Base-by-base conservation (phyloP, 805 yeast species). In the Citeromyces nyonsensis region DNA sequence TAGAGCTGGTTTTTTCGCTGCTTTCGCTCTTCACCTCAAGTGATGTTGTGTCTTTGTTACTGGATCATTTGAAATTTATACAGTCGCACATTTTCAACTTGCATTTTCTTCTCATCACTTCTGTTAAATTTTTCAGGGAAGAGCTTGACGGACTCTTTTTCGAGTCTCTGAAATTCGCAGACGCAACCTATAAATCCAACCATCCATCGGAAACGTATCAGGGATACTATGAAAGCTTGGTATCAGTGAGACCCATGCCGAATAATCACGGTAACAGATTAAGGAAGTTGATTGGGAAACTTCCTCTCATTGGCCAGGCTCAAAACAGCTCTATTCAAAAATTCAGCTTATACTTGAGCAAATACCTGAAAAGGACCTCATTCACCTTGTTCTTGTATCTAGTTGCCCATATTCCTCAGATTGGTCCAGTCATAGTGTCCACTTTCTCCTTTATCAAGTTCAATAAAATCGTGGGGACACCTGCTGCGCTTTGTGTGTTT, bases 401-500 rank as follows among this genome's bases (percentile, higher is more conserved):
- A 3, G 35, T 59, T n/a, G 49, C 63, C 6, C 44, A 45, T 34
- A 35, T 61, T 5, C 72, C 77, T 1, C 45, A 49, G 15, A 35
- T 64, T 10, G 73, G 72, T 2, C 35, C 51, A 3, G 36, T 63
- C 12, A 50, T 63, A 4, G 43, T 68, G 10, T 65, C 71, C 1
- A 35, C 56, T 1, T 44, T 56, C 9, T 54, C 72, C 4, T 66
- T 67, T 40, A 56, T 54, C 35, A 53, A 54, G 5, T 57, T 70
- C 35, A 49, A 61, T 39, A 52, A 49, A 28, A 56, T 57, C 14
- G 51, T 67, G 12, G 78, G 79, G 2, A 48, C 67, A 0, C 41
- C 60, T 3, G 51, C 67, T 6, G 63, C 77, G 0, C 34, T 54
- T 3, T 34, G 46, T 1, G 45, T 69, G 4, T 57, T 61, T 29